Percentiles rank a stretch among this genome's conserved stretches.
These are phyloP conservation scores for Ophiostoma australiae DNA, from an alignment of 2,329 filamentous ascomycete genomes.

Conservation along the genomic window DNA sequence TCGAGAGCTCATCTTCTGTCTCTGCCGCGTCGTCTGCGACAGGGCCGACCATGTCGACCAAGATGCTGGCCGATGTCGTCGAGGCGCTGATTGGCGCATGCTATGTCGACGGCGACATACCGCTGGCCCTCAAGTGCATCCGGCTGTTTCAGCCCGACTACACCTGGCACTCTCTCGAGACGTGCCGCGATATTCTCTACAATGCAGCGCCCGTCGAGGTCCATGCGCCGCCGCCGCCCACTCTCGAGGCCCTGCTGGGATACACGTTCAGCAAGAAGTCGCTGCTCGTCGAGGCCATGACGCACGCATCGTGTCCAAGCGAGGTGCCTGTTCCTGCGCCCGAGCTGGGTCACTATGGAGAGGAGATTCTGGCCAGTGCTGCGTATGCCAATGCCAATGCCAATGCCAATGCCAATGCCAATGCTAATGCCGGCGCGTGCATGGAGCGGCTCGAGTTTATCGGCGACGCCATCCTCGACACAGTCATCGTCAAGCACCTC, in stretches of 20 bases:
- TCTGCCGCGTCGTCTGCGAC: not conserved
- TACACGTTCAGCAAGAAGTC: slow-evolving; percentile 65
- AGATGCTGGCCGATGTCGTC: slow-evolving; percentile 79
- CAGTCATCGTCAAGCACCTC: slow-evolving; percentile 54
- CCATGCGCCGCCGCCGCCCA: slow-evolving; percentile 38
- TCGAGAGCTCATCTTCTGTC: not conserved
- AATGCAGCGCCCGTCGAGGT: slow-evolving; percentile 37
- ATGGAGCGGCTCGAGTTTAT: slow-evolving; percentile 80
- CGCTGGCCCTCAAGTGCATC: slow-evolving; percentile 60
- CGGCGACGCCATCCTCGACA: slow-evolving; percentile 80
- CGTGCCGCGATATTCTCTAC: slow-evolving; percentile 43
- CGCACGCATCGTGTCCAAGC: slow-evolving; percentile 59
- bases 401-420: slow-evolving; percentile 28
- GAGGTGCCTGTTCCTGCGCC: slow-evolving; percentile 32
- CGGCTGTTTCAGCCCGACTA: slow-evolving; percentile 59
- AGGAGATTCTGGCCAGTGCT: too few species aligned
- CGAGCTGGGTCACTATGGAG: slow-evolving; percentile 24
- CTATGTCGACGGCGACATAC: slow-evolving; percentile 62
- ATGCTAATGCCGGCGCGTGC: slow-evolving; percentile 38
- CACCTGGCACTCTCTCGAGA: slow-evolving; percentile 47
- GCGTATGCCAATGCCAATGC: slow-evolving; percentile 16
- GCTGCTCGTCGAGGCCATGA: slow-evolving; percentile 73
- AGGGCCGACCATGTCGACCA: slow-evolving; percentile 56
- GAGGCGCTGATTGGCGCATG: slow-evolving; percentile 78
- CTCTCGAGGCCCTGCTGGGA: slow-evolving; percentile 62